Base-by-base conservation (phyloP, 2,329 filamentous ascomycete genomes). In the Pleurostoma richardsiae region DNA sequence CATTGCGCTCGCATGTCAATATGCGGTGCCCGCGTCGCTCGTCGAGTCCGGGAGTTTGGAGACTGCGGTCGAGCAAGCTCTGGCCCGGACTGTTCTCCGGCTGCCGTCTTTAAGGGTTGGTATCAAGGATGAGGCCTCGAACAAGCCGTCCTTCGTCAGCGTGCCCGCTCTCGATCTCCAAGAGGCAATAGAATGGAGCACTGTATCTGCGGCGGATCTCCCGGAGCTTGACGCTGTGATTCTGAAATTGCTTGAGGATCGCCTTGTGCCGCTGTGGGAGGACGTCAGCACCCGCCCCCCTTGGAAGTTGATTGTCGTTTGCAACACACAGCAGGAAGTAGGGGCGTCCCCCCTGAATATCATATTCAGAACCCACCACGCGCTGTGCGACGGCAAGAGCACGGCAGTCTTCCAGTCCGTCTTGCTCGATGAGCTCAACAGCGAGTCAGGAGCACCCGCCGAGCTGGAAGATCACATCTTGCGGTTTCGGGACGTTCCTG, bases 361-460 rank as follows among this genome's bases (percentile, higher is more conserved):
- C 5, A 51, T 71, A 5, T 77, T 80, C 51, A 64, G 68, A 4
- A 76, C 65, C 31, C 79, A 82, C 50, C 79, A 82, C 52, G 65
- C 69, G 1, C 61, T 82, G 19, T 67, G 68, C 28, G 79, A 82
- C 51, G 79, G 79, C 2, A 62, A 68, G 10, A 71, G 72, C 51
- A 72, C 70, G 0, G 60, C 62, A 29, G 54, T 68, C 2, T 80
- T 83, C 51, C 79, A 82, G 50, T 58, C 66, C 30, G 61, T 65
- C 2, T 59, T 82, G 0, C 64, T 75, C 4, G 53, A 59, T 3
- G 67, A 73, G 4, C 61, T 81, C 3, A 69, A 67, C 47, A 44
- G 29, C 10, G 39, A 49, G 8, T 36, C 42, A 27, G 39, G 1
- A 26, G 40, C 28, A 11, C 55, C 46, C 4, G 38, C 33, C 5